Evolutionary conservation across 2,329 filamentous ascomycete species (phyloP), one percentile per base, ranked within the genome.

Genomic region (Colletotrichum ledebouriae): DNA sequence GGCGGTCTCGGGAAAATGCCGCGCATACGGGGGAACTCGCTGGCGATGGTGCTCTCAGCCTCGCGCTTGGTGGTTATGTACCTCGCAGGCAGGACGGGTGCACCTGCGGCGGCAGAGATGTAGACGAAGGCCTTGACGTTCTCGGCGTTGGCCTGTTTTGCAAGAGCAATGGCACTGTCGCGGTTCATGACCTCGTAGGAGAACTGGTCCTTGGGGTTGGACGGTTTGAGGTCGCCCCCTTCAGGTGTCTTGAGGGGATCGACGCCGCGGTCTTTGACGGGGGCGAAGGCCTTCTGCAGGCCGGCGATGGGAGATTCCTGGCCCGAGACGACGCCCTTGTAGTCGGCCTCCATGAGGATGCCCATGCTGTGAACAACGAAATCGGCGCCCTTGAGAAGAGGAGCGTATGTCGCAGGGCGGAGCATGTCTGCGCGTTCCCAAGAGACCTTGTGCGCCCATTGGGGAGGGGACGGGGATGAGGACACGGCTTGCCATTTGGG

Each of bases 101-200:
- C 93, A 3, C 94, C 95, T 1, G 86, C 93, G 0, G 94, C 92
- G 2, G 96, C 96, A 41, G 94, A 97, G 70, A 99, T 91, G 83
- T 94, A 98, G 68, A 91, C 89, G 77, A 97, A 98, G 0, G 90
- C 88, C 17, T 85, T 81, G 13, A 91, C 90, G 41, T 88, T 85
- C 68, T 89, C 87, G 39, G 82, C 82, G 29, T 86, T 85, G 2
- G 94, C 90, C 77, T 95, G 92, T 75, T 91, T 89, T 13, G 95
- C 96, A 13, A 98, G 86, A 62, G 91, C 87, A 70, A 98, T 89
- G 55, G 95, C 95, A 82, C 84, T 89, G 81, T 98, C 95, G 65
- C 96, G 88, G 82, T 99, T 99, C 94, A 99, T 98, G 69, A 94
- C 86, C 83, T 98, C 96, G 82, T 99, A 99, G 17, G 95, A 98